Conservation (phyloP, 495 filamentous ascomycete genomes). For the Aspergillus indologenus region DNA sequence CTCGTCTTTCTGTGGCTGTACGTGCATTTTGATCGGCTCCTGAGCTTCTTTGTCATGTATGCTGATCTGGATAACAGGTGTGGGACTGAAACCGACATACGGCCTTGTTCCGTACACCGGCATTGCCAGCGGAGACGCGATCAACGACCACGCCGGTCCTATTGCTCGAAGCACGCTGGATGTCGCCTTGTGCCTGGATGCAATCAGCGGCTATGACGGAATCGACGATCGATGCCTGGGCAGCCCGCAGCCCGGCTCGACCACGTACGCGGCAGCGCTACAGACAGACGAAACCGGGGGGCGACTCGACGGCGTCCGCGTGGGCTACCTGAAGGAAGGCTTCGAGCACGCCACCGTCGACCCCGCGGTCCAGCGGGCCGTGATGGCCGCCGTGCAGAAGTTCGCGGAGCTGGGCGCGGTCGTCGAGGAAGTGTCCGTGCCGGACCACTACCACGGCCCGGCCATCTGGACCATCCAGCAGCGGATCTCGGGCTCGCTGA, state of each 20-base stretch:
- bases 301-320: slow-evolving; percentile 47
- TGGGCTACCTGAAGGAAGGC: slow-evolving; percentile 53
- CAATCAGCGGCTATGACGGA: slow-evolving; percentile 53
- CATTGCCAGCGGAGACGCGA: slow-evolving; percentile 43
- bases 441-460: slow-evolving; percentile 46
- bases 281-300: slow-evolving; percentile 13
- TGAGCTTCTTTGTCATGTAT: background rate
- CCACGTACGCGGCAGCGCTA: slow-evolving; percentile 37
- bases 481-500: slow-evolving; percentile 41
- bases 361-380: slow-evolving; percentile 36
- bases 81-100: slow-evolving; percentile 49
- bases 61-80: slow-evolving; percentile 24
- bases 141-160: slow-evolving; percentile 47
- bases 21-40: slow-evolving; percentile 1
- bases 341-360: slow-evolving; percentile 44
- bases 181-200: slow-evolving; percentile 48
- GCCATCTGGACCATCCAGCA: slow-evolving; percentile 51
- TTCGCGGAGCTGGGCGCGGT: slow-evolving; percentile 50
- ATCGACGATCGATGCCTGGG: slow-evolving; percentile 53
- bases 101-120: slow-evolving; percentile 53
- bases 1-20: slow-evolving; percentile 45
- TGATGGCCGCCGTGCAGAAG: slow-evolving; percentile 43
- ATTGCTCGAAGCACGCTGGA: slow-evolving; percentile 50
- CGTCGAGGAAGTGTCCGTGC: slow-evolving; percentile 50
- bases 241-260: slow-evolving; percentile 43